Conservation (phyloP, 192 early-diverging fungal species). For the Podila epigama region DNA sequence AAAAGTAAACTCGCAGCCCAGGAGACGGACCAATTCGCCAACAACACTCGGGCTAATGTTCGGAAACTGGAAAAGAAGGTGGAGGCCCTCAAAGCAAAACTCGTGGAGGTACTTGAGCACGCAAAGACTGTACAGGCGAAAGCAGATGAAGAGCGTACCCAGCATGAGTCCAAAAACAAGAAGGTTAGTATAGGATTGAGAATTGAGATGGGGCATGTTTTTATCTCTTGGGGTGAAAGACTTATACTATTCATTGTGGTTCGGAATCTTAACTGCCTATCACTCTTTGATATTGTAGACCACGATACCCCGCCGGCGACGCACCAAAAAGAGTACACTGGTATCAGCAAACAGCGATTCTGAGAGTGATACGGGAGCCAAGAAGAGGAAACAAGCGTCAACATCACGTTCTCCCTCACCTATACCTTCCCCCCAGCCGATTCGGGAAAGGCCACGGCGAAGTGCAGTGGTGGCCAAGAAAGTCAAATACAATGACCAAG, state of each 20-base stretch:
- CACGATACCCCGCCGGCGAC: not conserved
- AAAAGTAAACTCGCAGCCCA: conserved; percentile 17
- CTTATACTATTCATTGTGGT: no score
- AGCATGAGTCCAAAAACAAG: not conserved
- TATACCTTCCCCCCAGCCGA: no score
- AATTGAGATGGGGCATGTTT: no score
- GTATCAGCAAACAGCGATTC: no score
- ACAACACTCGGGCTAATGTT: conserved; percentile 13
- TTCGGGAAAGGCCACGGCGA: not conserved
- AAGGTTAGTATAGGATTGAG: not conserved
- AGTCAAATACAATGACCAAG: not conserved
- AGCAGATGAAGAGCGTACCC: not conserved
- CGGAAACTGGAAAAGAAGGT: conserved; percentile 29
- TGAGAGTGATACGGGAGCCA: not conserved
- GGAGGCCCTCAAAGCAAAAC: conserved; percentile 9
- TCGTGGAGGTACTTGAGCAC: conserved; percentile 25
- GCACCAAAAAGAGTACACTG: not conserved
- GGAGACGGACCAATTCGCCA: conserved; percentile 19
- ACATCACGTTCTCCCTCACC: not conserved
- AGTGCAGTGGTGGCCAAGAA: not conserved
- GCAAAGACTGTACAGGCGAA: conserved; percentile 10
- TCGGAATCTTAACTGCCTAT: no score
- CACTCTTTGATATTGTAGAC: not conserved
- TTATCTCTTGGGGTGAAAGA: no score
- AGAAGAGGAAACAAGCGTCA: not conserved